Base-by-base conservation (phyloP, 257 asterid genomes). In the Ligustrum vulgare region DNA sequence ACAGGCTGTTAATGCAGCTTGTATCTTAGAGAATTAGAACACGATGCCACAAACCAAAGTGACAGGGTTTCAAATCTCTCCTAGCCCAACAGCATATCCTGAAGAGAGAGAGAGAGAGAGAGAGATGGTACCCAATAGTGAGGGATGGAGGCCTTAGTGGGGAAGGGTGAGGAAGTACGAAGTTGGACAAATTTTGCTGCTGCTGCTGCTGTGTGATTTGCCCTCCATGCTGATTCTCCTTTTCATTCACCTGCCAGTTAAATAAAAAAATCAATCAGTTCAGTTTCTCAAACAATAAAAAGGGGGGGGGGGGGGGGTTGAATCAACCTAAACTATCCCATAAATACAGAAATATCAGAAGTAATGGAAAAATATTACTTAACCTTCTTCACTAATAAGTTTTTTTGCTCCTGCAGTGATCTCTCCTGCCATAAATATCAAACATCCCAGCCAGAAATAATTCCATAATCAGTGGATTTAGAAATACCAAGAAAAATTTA, bases 381-480 rank as follows among this genome's bases (percentile, higher is more conserved):
- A 77, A 90, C 96, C 97, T 89, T 81, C 78, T 85, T 92, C 8
- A 82, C 78, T 64, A 92, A 70, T 64, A 75, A 6, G 54, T 70
- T 86, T 78, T 89, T 88, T 45, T 90, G 88, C 71, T 85, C 89
- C 80, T 79, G 90, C 77, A 92, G 69, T 45, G 82, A 77, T 80
- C 73, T 92, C 89, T 85, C 97, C 97, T 92, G 91, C 43, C 62
- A 77, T 36, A 66, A 62, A 0, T 4, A 60, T 51, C 22, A 16
- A 51, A 51, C 22, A 51, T 18, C 10, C 9, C 9, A 51, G 62
- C n/a, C n/a, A 0, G 0, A 51, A 51, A 18, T 7, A n/a, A 51
- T 18, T 51, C 62, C 62, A 51, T 5, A 51, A 6, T 18, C 20
- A 47, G 20, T 47, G n/a, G 58, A 47, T 15, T 47, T 5, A 47